Evolutionary conservation across 352 stramenopile genomes (phyloP), one percentile per base, ranked within the genome.

Genomic region (Thraustochytrium striatum): DNA sequence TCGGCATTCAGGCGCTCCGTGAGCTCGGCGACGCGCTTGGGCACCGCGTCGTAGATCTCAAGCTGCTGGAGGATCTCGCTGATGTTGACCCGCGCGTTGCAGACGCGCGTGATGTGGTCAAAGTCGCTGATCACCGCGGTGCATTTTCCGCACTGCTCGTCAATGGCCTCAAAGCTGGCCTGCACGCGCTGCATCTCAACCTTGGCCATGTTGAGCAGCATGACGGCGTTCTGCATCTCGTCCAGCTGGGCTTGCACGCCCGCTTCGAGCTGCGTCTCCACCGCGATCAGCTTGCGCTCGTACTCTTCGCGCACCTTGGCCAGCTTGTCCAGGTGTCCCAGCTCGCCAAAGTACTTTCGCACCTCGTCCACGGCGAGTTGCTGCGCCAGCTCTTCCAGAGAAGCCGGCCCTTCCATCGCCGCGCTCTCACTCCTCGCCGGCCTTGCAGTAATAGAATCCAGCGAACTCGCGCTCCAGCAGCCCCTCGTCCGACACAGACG

Each of bases 11-110:
- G 41, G 8, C 50, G 32, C 21, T 21, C 39, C n/a, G 41, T 39
- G n/a, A 75, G 65, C 50, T 75, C 65, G 5, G 43, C 39, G 32
- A 75, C 65, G 5, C 65, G 65, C 13, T 38, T 61, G 0, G 65
- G 65, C 32, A 75, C 65, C 1, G 65, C 65, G 39, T 75, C 65
- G 13, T 75, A 75, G 35, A 75, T 75, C 36, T 75, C 65, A 7
- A 75, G 65, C 65, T 75, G 65, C 30, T 75, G 65, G 5, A 75
- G 25, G 36, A 75, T 75, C 47, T 75, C 65, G 7, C 65, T 30
- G n/a, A 75, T 38, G 36, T 75, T 75, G 35, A 38, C 52, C 0
- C 65, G 43, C 16, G 65, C 65, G 39, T 75, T 75, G 32, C 65
- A 32, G 8, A 75, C 36, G n/a, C 41, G 33, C n/a, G 36, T 21